These are phyloP conservation scores for Blastomyces emzantsi DNA, from an alignment of 2,329 filamentous ascomycete genomes.

Conservation along the genomic window DNA sequence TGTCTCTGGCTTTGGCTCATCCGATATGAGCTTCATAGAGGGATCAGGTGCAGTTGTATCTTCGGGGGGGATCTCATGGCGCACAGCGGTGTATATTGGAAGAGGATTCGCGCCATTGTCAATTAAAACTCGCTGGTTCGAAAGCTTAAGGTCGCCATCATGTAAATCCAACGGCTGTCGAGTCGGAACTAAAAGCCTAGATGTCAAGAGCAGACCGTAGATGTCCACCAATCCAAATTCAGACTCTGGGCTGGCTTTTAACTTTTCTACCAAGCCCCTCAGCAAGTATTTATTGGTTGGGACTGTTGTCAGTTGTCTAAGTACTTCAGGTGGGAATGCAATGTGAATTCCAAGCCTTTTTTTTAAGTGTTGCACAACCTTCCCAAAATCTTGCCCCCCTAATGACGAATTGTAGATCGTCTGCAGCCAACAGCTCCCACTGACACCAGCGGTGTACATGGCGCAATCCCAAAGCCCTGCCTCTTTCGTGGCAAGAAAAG, in stretches of 20 bases:
- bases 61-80: constrained; percentile 74
- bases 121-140: constrained; percentile 69
- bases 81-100: constrained; percentile 90
- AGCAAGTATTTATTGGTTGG: constrained; percentile 91
- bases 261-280: constrained; percentile 80
- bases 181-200: constrained; percentile 74
- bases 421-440: constrained; percentile 93
- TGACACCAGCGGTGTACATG: constrained; percentile 92
- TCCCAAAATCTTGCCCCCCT: constrained; percentile 55
- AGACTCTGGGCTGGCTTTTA: constrained; percentile 69
- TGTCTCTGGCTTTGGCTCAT: constrained; percentile 39
- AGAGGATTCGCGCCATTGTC: constrained; percentile 72
- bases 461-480: constrained; percentile 87
- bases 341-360: constrained; percentile 78
- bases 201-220: constrained; percentile 78
- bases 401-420: constrained; percentile 77
- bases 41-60: constrained; percentile 22
- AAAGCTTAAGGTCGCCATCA: constrained; percentile 77
- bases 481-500: constrained; percentile 72
- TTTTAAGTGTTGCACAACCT: constrained; percentile 77
- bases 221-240: constrained; percentile 88
- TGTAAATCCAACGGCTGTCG: constrained; percentile 67
- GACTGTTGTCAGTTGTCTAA: constrained; percentile 71
- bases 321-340: constrained; percentile 77
- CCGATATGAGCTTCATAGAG: constrained; percentile 18